Percentiles rank a stretch among this genome's conserved stretches.
Evolutionary conservation across 2,329 filamentous ascomycete species (phyloP).

Genomic region (Pseudopithomyces maydicus): DNA sequence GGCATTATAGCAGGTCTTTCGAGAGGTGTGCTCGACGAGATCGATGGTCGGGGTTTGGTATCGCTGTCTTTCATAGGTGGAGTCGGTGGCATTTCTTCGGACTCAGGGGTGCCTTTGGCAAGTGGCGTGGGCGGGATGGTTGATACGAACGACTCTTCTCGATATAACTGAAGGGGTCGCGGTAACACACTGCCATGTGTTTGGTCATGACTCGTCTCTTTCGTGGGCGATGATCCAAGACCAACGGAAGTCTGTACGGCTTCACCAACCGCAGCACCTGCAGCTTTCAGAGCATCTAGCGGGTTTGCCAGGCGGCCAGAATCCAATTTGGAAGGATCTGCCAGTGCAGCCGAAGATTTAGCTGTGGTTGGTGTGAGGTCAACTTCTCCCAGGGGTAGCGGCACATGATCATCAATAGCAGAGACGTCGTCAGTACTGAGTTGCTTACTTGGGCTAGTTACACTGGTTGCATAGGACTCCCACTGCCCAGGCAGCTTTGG

Average conservation of each 20-base stretch:
- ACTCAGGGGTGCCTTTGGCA: slow-evolving; percentile 48
- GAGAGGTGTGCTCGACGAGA: slow-evolving; percentile 15
- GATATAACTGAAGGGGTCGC: slow-evolving; percentile 46
- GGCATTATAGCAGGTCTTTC: slow-evolving; percentile 34
- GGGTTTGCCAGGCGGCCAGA: slow-evolving; percentile 42
- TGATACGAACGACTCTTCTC: slow-evolving; percentile 40
- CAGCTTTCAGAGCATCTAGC: slow-evolving; percentile 51
- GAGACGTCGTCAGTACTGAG: slow-evolving; percentile 17
- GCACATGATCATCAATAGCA: slow-evolving; percentile 5
- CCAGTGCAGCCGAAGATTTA: slow-evolving; percentile 35
- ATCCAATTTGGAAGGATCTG: slow-evolving; percentile 20
- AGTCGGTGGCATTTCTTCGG: slow-evolving; percentile 35
- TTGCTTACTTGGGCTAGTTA: slow-evolving; percentile 32
- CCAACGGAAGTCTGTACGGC: slow-evolving; percentile 50
- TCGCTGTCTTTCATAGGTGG: slow-evolving; percentile 48
- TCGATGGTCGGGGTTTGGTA: slow-evolving; percentile 14
- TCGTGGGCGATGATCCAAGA: slow-evolving; percentile 25
- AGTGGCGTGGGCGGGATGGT: slow-evolving; percentile 53
- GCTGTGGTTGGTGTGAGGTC: slow-evolving; percentile 44
- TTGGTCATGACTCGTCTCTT: slow-evolving; percentile 9
- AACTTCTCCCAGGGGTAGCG: slow-evolving; percentile 29
- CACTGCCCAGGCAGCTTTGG: slow-evolving; percentile 60
- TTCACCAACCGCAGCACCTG: slow-evolving; percentile 55
- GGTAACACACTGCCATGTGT: slow-evolving; percentile 43
- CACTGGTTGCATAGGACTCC: slow-evolving; percentile 55